Evolutionary conservation across 305 asterid genomes (phyloP), one percentile per base, ranked within the genome.

Genomic region (Fraxinus xanthoxyloides): DNA sequence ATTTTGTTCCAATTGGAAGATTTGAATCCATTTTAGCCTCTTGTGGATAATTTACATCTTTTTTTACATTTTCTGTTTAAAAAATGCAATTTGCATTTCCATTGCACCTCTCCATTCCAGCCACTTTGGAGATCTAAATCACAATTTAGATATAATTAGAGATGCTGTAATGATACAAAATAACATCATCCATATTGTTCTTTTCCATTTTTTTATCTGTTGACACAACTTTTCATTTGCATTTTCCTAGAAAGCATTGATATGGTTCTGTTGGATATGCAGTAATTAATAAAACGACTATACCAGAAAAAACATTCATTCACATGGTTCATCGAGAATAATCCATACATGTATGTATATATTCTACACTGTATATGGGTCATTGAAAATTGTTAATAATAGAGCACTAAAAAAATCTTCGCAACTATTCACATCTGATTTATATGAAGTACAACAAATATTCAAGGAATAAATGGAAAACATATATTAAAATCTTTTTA

Each of bases 241-340:
- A 86, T 82, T 87, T 87, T 77, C 82, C 72, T 30, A 30, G 13
- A 61, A 83, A 84, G 48, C 78, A 77, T 83, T 78, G 80, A 81
- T 69, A 77, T 75, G 61, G 32, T 21, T 51, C 56, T 56, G 23
- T 82, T 73, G 76, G 46, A 79, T 77, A 63, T 65, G 7, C 87
- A 84, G 70, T 43, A 36, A 38, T 26, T 28, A 86, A 78, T 76
- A 86, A 77, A 79, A 70, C 78, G 76, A 79, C 84, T 51, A 28
- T 2, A 78, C 80, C 63, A 77, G 40, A 43, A 83, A 48, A 76
- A 76, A 38, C 82, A 84, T 80, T 79, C 82, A 84, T 61, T 80
- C 70, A 84, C 75, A 77, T 48, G 61, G 80, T 67, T 51, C 73
- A 81, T 13, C 74, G 76, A 77, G 32, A 65, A 65, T 24, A 65